Evolutionary conservation across 75 land plant species (phyloP).

Genomic region (Cunninghamia lanceolata): DNA sequence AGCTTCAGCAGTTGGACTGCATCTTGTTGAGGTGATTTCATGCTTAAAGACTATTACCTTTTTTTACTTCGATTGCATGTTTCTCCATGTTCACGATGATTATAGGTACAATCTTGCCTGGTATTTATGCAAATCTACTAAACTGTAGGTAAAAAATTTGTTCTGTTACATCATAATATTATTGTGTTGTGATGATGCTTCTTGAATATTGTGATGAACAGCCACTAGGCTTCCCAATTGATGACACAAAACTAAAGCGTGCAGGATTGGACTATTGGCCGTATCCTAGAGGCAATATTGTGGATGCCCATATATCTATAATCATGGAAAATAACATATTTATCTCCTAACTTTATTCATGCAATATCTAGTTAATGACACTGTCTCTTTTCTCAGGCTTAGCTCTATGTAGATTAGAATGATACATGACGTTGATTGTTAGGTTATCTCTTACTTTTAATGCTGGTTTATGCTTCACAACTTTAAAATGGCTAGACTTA

Average conservation of each 20-base stretch:
- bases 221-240: conserved; percentile 91
- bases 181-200: neutral
- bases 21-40: conserved; percentile 77
- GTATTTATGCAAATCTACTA: neutral
- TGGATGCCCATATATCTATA: neutral
- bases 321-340: conserved; percentile 4
- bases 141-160: conserved; percentile 1
- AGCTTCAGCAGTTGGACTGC: conserved; percentile 86
- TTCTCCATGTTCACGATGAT: conserved; percentile 1
- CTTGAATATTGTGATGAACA: conserved; percentile 21
- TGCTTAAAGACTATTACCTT: neutral
- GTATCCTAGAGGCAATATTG: conserved; percentile 60
- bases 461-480: neutral
- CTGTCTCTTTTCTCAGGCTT: neutral
- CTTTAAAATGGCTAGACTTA: neutral
- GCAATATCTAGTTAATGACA: neutral
- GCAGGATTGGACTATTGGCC: conserved; percentile 99
- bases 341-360: conserved; percentile 2
- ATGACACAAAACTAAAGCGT: conserved; percentile 90
- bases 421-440: neutral
- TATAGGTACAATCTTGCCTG: neutral
- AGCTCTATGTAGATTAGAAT: neutral
- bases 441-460: neutral
- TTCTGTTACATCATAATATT: neutral
- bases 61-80: neutral